Evolutionary conservation across 306 rosid genomes (phyloP).

Genomic region (Castanea crenata): DNA sequence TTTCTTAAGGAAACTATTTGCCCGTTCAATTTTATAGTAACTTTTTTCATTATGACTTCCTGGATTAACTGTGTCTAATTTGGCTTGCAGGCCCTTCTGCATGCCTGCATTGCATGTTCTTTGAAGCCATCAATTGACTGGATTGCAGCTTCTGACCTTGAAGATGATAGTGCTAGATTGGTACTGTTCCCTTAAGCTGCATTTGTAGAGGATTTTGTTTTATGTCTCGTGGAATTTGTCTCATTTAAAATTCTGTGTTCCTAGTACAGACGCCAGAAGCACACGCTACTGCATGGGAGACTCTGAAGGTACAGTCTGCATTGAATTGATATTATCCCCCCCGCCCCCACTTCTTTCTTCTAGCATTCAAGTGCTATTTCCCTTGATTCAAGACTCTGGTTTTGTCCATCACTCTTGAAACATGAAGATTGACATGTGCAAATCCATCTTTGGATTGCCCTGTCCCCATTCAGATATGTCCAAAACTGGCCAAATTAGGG

Average conservation of each 20-base stretch:
- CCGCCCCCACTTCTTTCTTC: neutral
- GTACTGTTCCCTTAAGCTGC: constrained; percentile 42
- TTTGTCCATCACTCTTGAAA: neutral
- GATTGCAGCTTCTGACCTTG: constrained; percentile 99
- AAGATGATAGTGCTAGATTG: constrained; percentile 76
- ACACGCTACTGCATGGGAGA: constrained; percentile 87
- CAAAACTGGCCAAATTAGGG: neutral
- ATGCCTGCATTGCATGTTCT: constrained; percentile 87
- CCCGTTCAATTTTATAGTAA: neutral
- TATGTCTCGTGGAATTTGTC: constrained; percentile 17
- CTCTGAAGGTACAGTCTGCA: constrained; percentile 61
- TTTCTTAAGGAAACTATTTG: constrained; percentile 2
- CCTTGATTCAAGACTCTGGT: neutral
- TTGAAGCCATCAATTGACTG: constrained; percentile 88
- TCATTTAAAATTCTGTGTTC: constrained; percentile 23
- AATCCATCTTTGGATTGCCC: neutral
- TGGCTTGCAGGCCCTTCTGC: constrained; percentile 86
- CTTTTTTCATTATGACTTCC: neutral
- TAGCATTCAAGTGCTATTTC: neutral
- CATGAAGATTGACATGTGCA: neutral
- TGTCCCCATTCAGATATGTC: neutral
- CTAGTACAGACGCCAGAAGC: constrained; percentile 78
- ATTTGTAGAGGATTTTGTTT: constrained; percentile 20
- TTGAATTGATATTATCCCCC: neutral
- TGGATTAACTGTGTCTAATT: constrained; percentile 8